These are phyloP conservation scores for Acanthochlamys bracteata DNA, from an alignment of 106 monocot genomes.

Conservation along the genomic window DNA sequence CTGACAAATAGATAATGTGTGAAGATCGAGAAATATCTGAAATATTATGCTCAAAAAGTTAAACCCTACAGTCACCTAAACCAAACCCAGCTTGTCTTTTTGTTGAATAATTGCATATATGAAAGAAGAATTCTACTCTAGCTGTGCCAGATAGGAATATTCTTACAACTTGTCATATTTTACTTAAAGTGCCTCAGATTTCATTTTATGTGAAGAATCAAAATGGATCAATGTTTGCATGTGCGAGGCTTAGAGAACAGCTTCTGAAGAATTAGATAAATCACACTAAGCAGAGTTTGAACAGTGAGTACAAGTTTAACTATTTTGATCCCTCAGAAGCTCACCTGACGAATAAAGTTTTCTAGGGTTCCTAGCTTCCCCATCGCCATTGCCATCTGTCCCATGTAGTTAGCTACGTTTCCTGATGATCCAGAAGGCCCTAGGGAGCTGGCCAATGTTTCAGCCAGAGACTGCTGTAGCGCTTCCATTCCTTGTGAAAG, in stretches of 20 bases:
- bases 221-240: too few relatives aligned
- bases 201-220: too few relatives aligned
- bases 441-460: conserved; percentile 81
- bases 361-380: conserved; percentile 92
- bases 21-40: not conserved
- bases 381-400: conserved; percentile 99
- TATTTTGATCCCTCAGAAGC: not conserved
- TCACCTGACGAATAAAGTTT: conserved; percentile 83
- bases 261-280: too few relatives aligned
- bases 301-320: too few relatives aligned
- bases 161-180: too few relatives aligned
- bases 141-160: too few relatives aligned
- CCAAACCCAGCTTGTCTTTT: too few relatives aligned
- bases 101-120: too few relatives aligned
- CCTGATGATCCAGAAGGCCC: conserved; percentile 72
- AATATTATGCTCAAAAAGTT: not conserved
- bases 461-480: conserved; percentile 76
- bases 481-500: conserved; percentile 95
- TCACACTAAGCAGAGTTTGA: too few relatives aligned
- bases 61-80: not conserved
- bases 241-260: too few relatives aligned
- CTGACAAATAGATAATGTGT: conserved; percentile 5
- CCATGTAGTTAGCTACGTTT: conserved; percentile 95
- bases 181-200: too few relatives aligned
- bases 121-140: too few relatives aligned